Percentiles rank a stretch among this genome's conserved stretches.
Evolutionary conservation across 2,329 filamentous ascomycete genomes (phyloP).

Genomic region (Tolypocladium inflatum): DNA sequence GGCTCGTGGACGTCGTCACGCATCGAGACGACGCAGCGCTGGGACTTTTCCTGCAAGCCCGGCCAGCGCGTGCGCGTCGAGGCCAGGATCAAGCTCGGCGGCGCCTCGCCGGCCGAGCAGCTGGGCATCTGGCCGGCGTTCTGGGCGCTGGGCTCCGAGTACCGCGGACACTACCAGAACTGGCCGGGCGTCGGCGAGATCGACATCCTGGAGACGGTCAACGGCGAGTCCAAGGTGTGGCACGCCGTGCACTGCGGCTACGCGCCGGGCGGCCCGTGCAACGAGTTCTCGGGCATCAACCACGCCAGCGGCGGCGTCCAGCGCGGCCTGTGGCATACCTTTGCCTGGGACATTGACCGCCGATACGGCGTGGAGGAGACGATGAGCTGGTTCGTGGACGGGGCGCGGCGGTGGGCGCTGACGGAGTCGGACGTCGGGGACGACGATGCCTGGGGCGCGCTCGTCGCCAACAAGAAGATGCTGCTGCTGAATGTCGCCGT

Average conservation of each 20-base stretch:
- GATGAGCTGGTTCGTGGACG: conserved; percentile 26
- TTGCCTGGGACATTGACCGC: conserved; percentile 23
- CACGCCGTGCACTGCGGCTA: conserved; percentile 33
- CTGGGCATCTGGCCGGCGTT: conserved; percentile 38
- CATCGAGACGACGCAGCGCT: conserved; percentile 25
- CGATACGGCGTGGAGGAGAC: conserved; percentile 14
- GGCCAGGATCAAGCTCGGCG: conserved; percentile 26
- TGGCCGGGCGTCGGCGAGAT: conserved; percentile 35
- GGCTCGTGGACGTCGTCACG: conserved; percentile 33
- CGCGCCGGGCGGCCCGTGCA: conserved; percentile 28
- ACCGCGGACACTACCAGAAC: conserved; percentile 25
- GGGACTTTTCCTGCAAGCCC: conserved; percentile 22
- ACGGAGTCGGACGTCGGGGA: conserved; percentile 15
- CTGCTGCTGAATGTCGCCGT: conserved; percentile 30
- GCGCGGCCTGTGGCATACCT: conserved; percentile 21
- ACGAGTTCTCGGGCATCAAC: conserved; percentile 27
- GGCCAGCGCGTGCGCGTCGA: conserved; percentile 28
- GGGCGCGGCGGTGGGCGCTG: conserved; percentile 14
- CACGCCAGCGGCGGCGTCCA: conserved; percentile 8
- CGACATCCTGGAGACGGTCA: conserved; percentile 34
- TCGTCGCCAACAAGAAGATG: conserved; percentile 21
- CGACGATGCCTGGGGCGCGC: conserved; percentile 16
- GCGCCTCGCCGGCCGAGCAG: conserved; percentile 13
- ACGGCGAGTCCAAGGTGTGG: conserved; percentile 24
- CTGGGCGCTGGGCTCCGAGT: conserved; percentile 31